Evolutionary conservation across 1,284 basidiomycete genomes (phyloP), one percentile per base, ranked within the genome.

Genomic region (Marasmius sp.): DNA sequence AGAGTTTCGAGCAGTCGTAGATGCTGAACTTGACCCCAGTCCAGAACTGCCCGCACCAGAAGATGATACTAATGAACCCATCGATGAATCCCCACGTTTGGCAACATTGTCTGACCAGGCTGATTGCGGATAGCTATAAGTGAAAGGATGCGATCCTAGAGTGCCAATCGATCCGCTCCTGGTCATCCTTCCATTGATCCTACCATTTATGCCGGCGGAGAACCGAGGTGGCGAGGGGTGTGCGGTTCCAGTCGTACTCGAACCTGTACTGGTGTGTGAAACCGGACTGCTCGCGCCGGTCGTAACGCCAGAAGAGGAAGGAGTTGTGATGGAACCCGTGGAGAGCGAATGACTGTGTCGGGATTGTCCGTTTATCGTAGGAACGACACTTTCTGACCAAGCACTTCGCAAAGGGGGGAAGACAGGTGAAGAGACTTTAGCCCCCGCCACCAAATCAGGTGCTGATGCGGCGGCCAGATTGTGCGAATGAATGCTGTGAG

Each of bases 151-250:
- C 41, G 75, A 76, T 57, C 45, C 45, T 14, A 76, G 74, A 61
- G 70, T 65, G 60, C 74, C 86, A 59, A 89, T 78, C 12, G 88
- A 89, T 41, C 85, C 82, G 27, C 88, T 89, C 55, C 87, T 83
- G 50, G 85, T 85, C 72, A 85, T 80, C 60, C 88, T 81, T 43
- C 82, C 84, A 57, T 83, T 74, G 22, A 82, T 76, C 6, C 78
- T 76, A 61, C 73, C 72, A 41, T 76, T 51, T 1, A 27, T 20
- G 18, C 27, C 22, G n/a, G 33, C 37, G 57, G 10, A 62, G 47
- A 48, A 63, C 56, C 43, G 63, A 6, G 45, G 20, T n/a, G 45
- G 45, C 16, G 45, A 47, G 16, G 45, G 8, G 16, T 47, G 45
- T 2, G 16, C 45, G 6, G 45, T n/a, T 10, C n/a, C 20, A 47